Evolutionary conservation across 2,329 filamentous ascomycete genomes (phyloP).

Genomic region (Alternaria gansuensis): DNA sequence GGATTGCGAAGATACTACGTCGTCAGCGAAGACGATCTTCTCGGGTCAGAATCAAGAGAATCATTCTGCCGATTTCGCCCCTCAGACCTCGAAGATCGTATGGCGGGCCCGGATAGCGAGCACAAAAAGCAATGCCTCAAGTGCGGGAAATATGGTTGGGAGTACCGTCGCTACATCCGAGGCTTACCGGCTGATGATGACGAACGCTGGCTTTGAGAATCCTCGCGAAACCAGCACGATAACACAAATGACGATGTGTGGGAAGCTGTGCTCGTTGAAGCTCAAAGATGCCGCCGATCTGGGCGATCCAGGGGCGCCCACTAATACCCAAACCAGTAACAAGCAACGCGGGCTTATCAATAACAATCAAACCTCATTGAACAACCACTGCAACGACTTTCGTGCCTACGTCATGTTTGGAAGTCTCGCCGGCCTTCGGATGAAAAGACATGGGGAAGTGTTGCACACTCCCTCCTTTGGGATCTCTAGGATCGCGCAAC

Average conservation of each 20-base stretch:
- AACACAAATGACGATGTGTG: slow-evolving; percentile 6
- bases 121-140: slow-evolving; percentile 15
- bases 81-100: background rate
- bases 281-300: slow-evolving; percentile 9
- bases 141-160: background rate
- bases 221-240: slow-evolving; percentile 1
- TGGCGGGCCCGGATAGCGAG: background rate
- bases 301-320: slow-evolving; percentile 4
- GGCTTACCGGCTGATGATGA: slow-evolving; percentile 6
- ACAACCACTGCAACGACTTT: background rate
- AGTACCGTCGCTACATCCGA: slow-evolving; percentile 13
- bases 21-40: background rate
- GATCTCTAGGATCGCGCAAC: background rate
- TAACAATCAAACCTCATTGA: slow-evolving; percentile 9
- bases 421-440: background rate
- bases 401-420: slow-evolving; percentile 12
- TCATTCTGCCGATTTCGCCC: slow-evolving; percentile 8
- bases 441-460: slow-evolving; percentile 1
- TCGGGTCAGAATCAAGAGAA: slow-evolving; percentile 2
- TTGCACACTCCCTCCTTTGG: background rate
- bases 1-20: background rate
- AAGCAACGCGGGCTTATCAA: slow-evolving; percentile 18
- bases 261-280: slow-evolving; percentile 5
- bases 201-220: slow-evolving; percentile 10
- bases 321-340: slow-evolving; percentile 18